These are phyloP conservation scores for Botrytis fragariae DNA, from an alignment of 2,329 filamentous ascomycete species.

Conservation along the genomic window DNA sequence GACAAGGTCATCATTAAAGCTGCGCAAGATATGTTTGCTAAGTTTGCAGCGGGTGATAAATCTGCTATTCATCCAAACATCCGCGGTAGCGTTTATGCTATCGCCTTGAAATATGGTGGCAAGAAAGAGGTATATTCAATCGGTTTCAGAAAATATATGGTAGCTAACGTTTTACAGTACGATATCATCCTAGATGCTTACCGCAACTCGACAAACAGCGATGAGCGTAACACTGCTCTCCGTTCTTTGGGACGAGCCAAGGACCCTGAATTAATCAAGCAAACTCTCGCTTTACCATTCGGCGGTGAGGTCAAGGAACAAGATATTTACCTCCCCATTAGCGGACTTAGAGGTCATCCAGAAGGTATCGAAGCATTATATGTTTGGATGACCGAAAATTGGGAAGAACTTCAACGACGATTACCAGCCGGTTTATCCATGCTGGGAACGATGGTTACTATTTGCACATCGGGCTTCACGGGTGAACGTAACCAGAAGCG, in stretches of 20 bases:
- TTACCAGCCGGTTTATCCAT: constrained; percentile 85
- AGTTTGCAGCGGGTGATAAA: constrained; percentile 76
- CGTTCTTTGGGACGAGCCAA: constrained; percentile 77
- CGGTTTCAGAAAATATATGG: background rate
- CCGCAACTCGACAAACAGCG: constrained; percentile 69
- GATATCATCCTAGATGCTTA: constrained; percentile 74
- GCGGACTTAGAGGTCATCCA: constrained; percentile 72
- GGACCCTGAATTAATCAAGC: constrained; percentile 75
- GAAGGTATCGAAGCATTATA: constrained; percentile 79
- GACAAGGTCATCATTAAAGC: constrained; percentile 76
- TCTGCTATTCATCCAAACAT: constrained; percentile 89
- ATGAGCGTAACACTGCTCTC: constrained; percentile 89
- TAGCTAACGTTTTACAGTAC: constrained; percentile 52
- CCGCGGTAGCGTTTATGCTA: constrained; percentile 79
- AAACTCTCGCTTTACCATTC: constrained; percentile 72
- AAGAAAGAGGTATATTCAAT: constrained; percentile 64
- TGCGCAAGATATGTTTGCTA: constrained; percentile 85
- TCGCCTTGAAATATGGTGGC: constrained; percentile 80
- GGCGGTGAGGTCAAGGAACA: constrained; percentile 86
- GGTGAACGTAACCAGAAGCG: constrained; percentile 70
- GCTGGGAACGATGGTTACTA: constrained; percentile 78
- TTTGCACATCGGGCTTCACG: constrained; percentile 79
- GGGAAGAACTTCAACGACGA: constrained; percentile 77
- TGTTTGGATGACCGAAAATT: constrained; percentile 81
- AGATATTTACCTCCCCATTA: constrained; percentile 87